Evolutionary conservation across 495 filamentous ascomycete genomes (phyloP).

Genomic region (Apiosordaria backusii): DNA sequence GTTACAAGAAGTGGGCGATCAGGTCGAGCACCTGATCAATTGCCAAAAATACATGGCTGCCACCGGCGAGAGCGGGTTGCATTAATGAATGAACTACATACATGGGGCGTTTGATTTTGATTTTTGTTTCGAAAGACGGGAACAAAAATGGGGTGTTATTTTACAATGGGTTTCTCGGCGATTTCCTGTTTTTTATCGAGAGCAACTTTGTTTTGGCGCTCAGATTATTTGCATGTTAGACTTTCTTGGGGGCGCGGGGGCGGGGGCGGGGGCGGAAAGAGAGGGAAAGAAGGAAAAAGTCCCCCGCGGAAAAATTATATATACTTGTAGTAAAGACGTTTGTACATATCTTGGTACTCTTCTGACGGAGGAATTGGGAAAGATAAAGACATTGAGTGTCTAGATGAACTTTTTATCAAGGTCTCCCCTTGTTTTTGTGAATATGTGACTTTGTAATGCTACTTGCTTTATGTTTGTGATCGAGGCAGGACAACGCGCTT

Average conservation of each 20-base stretch:
- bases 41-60: slow-evolving; percentile 46
- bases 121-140: neutral
- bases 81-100: slow-evolving; percentile 18
- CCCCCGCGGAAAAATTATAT: neutral
- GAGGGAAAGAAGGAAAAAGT: neutral
- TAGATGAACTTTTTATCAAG: too few relatives aligned
- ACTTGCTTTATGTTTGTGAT: too few relatives aligned
- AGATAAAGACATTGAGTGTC: neutral
- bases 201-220: neutral
- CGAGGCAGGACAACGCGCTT: too few relatives aligned
- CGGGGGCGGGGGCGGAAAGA: too few relatives aligned
- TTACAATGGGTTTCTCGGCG: neutral
- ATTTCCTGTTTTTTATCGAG: neutral
- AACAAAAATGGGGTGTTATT: neutral
- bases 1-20: slow-evolving; percentile 40
- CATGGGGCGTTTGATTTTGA: neutral
- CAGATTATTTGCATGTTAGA: neutral
- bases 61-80: slow-evolving; percentile 39
- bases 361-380: too few relatives aligned
- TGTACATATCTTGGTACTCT: neutral
- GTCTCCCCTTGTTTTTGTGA: too few relatives aligned
- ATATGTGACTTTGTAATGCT: too few relatives aligned
- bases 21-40: slow-evolving; percentile 38
- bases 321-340: neutral
- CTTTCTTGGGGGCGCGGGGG: too few relatives aligned